These are phyloP conservation scores for Diphasiastrum complanatum DNA, from an alignment of 83 land plant genomes.

Conservation along the genomic window DNA sequence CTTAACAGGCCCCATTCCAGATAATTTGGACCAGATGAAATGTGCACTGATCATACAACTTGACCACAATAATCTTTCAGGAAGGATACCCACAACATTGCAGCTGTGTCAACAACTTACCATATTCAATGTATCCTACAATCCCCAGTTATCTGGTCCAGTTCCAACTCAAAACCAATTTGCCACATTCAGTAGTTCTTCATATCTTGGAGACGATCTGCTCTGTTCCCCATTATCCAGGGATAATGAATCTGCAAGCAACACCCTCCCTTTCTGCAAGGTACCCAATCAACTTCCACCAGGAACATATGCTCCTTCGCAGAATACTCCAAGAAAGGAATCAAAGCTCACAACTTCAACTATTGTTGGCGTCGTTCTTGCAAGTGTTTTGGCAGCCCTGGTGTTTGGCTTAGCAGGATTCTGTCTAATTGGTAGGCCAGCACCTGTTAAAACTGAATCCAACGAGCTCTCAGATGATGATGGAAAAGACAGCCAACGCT, in stretches of 20 bases:
- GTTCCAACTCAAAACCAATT: too few relatives aligned
- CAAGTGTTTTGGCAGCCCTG: not conserved
- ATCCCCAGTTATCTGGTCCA: too few relatives aligned
- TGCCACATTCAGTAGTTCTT: too few relatives aligned
- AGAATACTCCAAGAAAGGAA: too few relatives aligned
- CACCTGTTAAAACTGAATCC: not conserved
- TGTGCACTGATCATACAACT: constrained; percentile 35
- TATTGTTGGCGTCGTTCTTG: constrained; percentile 8
- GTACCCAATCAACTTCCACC: too few relatives aligned
- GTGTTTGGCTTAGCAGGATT: not conserved
- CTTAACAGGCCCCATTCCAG: constrained; percentile 49
- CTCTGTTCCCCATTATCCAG: too few relatives aligned
- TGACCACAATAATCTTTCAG: constrained; percentile 40
- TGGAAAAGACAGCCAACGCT: constrained; percentile 3
- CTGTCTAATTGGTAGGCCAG: constrained; percentile 1
- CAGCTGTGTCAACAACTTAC: too few relatives aligned
- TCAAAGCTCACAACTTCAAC: not conserved
- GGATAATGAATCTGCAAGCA: too few relatives aligned
- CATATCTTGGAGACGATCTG: too few relatives aligned
- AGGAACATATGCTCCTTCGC: too few relatives aligned
- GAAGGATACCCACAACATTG: constrained; percentile 60
- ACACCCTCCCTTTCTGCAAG: too few relatives aligned
- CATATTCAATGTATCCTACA: too few relatives aligned
- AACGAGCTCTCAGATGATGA: not conserved
- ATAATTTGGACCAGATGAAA: constrained; percentile 37